Conservation (phyloP, 495 filamentous ascomycete genomes). For the Talaromyces ruber region DNA sequence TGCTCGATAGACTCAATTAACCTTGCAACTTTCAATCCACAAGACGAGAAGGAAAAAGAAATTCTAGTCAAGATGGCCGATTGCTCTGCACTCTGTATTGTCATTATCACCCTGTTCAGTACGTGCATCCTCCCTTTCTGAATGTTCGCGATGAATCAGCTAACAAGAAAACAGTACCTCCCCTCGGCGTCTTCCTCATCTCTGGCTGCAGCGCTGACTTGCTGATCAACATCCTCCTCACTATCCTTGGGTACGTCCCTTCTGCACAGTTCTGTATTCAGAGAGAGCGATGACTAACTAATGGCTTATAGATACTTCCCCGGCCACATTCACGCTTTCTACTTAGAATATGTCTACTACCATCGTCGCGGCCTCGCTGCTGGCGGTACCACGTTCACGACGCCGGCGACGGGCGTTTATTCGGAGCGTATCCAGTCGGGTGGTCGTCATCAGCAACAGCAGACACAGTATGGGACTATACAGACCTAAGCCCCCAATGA, state of each 20-base stretch:
- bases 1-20: not conserved
- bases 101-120: slow-evolving; percentile 54
- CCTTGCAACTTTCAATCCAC: not conserved
- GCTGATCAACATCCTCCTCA: slow-evolving; percentile 56
- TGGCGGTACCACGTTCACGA: slow-evolving; percentile 34
- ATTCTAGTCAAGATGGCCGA: slow-evolving; percentile 21
- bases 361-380: slow-evolving; percentile 52
- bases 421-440: slow-evolving; percentile 70
- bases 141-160: slow-evolving; percentile 1
- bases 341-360: slow-evolving; percentile 83
- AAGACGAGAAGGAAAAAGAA: not conserved
- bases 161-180: slow-evolving; percentile 41
- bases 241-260: slow-evolving; percentile 46
- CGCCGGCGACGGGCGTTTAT: slow-evolving; percentile 65
- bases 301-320: slow-evolving; percentile 52
- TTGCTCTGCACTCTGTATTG: slow-evolving; percentile 33
- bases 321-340: slow-evolving; percentile 85
- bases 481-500: not conserved
- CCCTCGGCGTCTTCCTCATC: slow-evolving; percentile 54
- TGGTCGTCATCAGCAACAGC: slow-evolving; percentile 30
- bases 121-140: slow-evolving; percentile 14
- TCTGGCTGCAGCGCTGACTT: slow-evolving; percentile 57
- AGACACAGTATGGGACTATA: slow-evolving; percentile 2
- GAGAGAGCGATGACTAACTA: not conserved
- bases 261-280: not conserved